Base-by-base conservation (phyloP, 2,329 filamentous ascomycete species). In the Clarireedia paspali region DNA sequence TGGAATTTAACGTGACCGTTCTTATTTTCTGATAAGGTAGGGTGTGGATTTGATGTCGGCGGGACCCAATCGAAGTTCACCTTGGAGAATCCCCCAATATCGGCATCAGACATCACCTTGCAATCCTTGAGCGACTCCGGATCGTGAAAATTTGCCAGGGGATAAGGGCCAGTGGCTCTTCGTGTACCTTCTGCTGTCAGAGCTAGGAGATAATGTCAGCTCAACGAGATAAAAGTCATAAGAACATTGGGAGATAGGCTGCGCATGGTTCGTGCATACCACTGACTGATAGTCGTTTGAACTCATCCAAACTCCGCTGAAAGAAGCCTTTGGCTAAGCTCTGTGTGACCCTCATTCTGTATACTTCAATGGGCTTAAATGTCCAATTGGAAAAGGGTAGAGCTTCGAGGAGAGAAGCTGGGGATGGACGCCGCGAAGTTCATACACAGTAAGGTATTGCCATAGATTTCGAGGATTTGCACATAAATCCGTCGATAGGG, bases 31-130 rank as follows among this genome's bases (percentile, higher is more conserved):
- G 63, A 59, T n/a, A 67, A 64, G 58, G 42, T 61, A 23, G 58
- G 58, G 15, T 61, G 51, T 30, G 60, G 27, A 40, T 49, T 34
- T 36, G 56, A 57, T 24, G 57, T 50, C 20, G 67, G 63, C 17
- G 68, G 61, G 5, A 67, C 59, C 60, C 62, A 70, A 34, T 91
- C 87, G 58, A 97, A 76, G 46, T 81, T 74, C 44, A 84, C 87
- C 17, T 81, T 81, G 36, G 91, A 96, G 74, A 83, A 91, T 57
- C 92, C 94, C 60, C 92, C 92, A 24, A 95, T 89, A 66, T 92
- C 87, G 56, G 78, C 77, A 70, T 99, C 92, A 63, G 85, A 88
- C 84, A 97, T 94, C 62, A 88, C 76, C 70, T 95, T 94, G 71
- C 79, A 82, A 60, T 75, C 73, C 38, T 71, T 62, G 39, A 82